Conservation (phyloP, 139 green algal species). For the Micractinium conductrix region DNA sequence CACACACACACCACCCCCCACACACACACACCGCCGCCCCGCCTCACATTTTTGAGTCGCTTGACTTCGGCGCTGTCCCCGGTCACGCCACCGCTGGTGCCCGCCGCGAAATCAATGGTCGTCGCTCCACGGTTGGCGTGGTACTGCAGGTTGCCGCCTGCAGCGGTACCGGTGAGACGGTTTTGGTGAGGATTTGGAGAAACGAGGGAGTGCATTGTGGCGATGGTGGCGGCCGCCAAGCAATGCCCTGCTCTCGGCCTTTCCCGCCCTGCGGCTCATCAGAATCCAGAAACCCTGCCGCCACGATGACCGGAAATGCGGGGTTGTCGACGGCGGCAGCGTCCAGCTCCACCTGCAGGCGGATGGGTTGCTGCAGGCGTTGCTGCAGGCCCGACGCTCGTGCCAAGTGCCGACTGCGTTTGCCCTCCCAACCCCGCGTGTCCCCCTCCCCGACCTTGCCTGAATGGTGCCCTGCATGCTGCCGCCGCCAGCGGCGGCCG, state of each 20-base stretch:
- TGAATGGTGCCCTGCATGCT: constrained; percentile 27
- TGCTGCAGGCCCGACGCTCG: too few relatives aligned
- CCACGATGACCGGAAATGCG: constrained; percentile 35
- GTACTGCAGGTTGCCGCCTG: not conserved
- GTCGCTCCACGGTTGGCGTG: not conserved
- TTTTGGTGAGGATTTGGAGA: too few relatives aligned
- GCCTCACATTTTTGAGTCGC: not conserved
- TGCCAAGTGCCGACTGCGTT: too few relatives aligned
- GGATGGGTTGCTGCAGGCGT: too few relatives aligned
- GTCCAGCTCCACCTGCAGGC: constrained; percentile 21
- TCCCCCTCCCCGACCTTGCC: not conserved
- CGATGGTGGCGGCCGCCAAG: too few relatives aligned
- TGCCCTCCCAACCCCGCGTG: too few relatives aligned
- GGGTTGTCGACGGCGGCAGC: not conserved
- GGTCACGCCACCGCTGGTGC: not conserved
- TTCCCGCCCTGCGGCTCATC: not conserved
- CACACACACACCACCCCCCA: too few relatives aligned
- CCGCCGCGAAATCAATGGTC: not conserved
- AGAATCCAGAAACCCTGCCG: constrained; percentile 22
- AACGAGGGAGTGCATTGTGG: not conserved
- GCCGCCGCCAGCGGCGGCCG: not conserved
- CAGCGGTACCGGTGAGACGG: too few relatives aligned
- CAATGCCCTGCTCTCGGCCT: too few relatives aligned
- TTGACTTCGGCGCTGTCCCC: not conserved
- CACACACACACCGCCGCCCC: too few relatives aligned